These are phyloP conservation scores for Neotropicomus parvogracilis DNA, from an alignment of 1,284 basidiomycete genomes.

Conservation along the genomic window DNA sequence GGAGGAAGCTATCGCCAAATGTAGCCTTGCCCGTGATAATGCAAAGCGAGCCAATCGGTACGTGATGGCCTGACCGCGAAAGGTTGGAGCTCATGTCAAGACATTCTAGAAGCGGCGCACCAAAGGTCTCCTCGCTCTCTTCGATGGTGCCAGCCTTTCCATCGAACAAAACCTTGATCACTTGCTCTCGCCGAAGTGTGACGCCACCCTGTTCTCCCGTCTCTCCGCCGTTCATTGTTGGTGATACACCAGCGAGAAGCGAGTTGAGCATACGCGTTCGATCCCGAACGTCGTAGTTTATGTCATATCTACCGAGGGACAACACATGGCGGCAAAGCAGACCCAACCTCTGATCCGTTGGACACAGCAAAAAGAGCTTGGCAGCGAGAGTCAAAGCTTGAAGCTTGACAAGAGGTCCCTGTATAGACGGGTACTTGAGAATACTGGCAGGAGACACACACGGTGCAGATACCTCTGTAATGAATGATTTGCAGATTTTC, in stretches of 20 bases:
- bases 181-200: constrained; percentile 76
- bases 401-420: constrained; percentile 71
- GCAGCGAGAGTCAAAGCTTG: constrained; percentile 80
- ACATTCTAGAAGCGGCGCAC: constrained; percentile 15
- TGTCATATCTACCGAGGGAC: constrained; percentile 83
- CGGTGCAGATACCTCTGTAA: constrained; percentile 52
- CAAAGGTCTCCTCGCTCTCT: constrained; percentile 28
- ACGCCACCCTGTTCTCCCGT: constrained; percentile 58
- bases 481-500: constrained; percentile 70
- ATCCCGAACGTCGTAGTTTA: constrained; percentile 85
- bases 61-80: constrained; percentile 36
- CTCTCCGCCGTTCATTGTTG: constrained; percentile 32
- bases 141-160: constrained; percentile 54
- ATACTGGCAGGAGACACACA: neutral
- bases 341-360: constrained; percentile 47
- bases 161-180: constrained; percentile 73
- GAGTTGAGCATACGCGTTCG: constrained; percentile 77
- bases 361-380: constrained; percentile 74
- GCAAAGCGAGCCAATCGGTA: constrained; percentile 55
- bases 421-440: neutral
- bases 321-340: constrained; percentile 72
- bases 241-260: constrained; percentile 49
- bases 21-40: constrained; percentile 53
- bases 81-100: constrained; percentile 1
- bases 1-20: constrained; percentile 42